A percentile compares a stretch with the other conserved stretches of the same genome.
Conservation (phyloP, 192 early-diverging fungal genomes). For the Mortierella alpina region DNA sequence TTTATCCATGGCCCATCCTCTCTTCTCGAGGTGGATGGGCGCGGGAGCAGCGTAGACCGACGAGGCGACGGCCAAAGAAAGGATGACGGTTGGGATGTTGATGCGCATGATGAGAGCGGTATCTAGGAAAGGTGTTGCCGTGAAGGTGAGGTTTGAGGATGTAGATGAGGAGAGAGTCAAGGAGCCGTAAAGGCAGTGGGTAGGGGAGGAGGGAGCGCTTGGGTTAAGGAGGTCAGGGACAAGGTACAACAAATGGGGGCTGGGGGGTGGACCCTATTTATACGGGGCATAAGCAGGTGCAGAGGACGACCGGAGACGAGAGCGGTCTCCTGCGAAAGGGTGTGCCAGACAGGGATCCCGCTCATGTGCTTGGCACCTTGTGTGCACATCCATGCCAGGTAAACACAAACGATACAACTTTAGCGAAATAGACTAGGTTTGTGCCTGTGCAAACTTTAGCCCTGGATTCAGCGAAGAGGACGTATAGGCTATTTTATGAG, state of each 20-base stretch:
- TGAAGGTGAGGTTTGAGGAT: background rate
- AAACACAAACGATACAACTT: too few relatives aligned
- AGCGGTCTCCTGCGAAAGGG: background rate
- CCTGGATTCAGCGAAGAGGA: background rate
- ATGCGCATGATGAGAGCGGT: conserved; percentile 22
- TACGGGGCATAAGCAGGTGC: background rate
- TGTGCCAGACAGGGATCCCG: background rate
- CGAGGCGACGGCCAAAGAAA: conserved; percentile 33
- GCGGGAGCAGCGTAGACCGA: conserved; percentile 39
- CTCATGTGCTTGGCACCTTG: background rate
- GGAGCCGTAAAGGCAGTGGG: background rate
- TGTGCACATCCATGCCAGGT: background rate
- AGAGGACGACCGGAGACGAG: too few relatives aligned
- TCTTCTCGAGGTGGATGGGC: conserved; percentile 33
- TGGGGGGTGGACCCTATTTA: conserved; percentile 11
- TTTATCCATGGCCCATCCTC: conserved; percentile 34
- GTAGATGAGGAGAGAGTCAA: background rate
- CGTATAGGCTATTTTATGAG: background rate
- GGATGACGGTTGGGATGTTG: conserved; percentile 27
- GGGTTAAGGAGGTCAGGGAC: conserved; percentile 32
- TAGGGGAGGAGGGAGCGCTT: background rate
- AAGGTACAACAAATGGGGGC: conserved; percentile 5
- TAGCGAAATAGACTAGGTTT: background rate
- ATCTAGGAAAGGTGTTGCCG: background rate
- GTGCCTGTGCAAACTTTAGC: background rate